Evolutionary conservation across 176 grass and related monocot species (phyloP), one percentile per base, ranked within the genome.

Genomic region (Bonia amplexicaulis): DNA sequence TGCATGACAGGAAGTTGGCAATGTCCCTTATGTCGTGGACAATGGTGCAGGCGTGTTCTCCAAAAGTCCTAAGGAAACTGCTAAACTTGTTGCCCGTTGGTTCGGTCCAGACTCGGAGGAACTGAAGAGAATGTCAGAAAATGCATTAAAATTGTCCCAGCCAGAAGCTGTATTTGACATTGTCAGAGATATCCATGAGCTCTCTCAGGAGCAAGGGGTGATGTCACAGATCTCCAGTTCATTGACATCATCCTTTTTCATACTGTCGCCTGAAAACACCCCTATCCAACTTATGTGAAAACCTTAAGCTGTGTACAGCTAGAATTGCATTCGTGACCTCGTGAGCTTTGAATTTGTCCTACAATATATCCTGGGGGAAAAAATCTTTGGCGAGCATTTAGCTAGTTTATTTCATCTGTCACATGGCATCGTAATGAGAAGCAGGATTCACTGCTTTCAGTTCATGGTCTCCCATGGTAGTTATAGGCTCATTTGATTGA

Each of bases 21-120:
- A 99, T 62, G 90, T 99, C 16, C 96, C 96, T 73, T 99, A 96
- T 69, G 96, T 99, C 12, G 96, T 99, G 41, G 88, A 99, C 82
- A 99, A 96, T 29, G 96, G 96, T 68, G 96, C 96, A 9, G 96
- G 96, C 3, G 91, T 99, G 62, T 99, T 99, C 74, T 99, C 96
- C 29, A 99, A 99, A 89, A 99, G 93, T 76, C 86, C 96, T 0
- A 96, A 90, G 68, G 91, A 99, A 85, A 94, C 90, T 20, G 96
- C 96, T 31, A 89, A 45, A 22, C 79, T 99, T 33, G 96, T 99
- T 78, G 85, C 93, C 31, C 31, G 33, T 15, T 99, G 96, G 96
- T 99, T 99, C 82, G 90, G 88, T 71, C 40, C 90, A 47, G 88
- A 89, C 17, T 89, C 93, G 2, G 88, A 89, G 44, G 96, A 96